Conservation (phyloP, 192 early-diverging fungal species). For the Chytriomyces confervae region DNA sequence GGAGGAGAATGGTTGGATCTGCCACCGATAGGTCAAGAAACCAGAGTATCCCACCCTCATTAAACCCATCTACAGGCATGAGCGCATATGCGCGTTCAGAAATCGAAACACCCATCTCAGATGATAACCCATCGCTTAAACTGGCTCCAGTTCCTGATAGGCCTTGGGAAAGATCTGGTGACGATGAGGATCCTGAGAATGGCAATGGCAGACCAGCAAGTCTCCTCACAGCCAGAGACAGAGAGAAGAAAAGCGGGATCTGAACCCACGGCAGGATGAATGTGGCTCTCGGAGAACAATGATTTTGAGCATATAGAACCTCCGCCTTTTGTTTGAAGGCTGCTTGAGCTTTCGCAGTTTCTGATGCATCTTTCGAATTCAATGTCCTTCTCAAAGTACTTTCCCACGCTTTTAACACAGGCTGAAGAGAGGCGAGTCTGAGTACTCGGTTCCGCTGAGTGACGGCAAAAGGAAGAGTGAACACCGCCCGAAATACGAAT, state of each 20-base stretch:
- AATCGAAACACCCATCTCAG: neutral
- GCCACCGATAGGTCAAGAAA: conserved; percentile 65
- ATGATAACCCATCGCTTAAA: neutral
- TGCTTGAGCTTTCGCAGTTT: neutral
- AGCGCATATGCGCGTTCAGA: neutral
- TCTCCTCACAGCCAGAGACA: conserved; percentile 69
- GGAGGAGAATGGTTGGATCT: conserved; percentile 74
- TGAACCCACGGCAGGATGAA: conserved; percentile 74
- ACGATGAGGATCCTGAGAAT: conserved; percentile 13
- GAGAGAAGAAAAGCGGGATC: conserved; percentile 75
- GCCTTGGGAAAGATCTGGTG: neutral
- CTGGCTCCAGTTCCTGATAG: neutral
- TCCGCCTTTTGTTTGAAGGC: conserved; percentile 36
- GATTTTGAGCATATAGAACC: conserved; percentile 63
- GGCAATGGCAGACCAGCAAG: conserved; percentile 54
- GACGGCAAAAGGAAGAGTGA: conserved; percentile 49
- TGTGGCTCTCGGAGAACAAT: conserved; percentile 64
- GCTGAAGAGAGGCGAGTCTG: conserved; percentile 34
- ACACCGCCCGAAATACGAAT: conserved; percentile 29
- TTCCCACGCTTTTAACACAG: conserved; percentile 45
- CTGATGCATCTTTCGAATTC: neutral
- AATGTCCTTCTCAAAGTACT: conserved; percentile 24
- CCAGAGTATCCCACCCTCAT: conserved; percentile 65
- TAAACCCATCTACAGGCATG: conserved; percentile 51
- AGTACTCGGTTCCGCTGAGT: conserved; percentile 33